phyloP scores from a whole-genome alignment of 257 asterid genomes.

The Misopates orontium region DNA sequence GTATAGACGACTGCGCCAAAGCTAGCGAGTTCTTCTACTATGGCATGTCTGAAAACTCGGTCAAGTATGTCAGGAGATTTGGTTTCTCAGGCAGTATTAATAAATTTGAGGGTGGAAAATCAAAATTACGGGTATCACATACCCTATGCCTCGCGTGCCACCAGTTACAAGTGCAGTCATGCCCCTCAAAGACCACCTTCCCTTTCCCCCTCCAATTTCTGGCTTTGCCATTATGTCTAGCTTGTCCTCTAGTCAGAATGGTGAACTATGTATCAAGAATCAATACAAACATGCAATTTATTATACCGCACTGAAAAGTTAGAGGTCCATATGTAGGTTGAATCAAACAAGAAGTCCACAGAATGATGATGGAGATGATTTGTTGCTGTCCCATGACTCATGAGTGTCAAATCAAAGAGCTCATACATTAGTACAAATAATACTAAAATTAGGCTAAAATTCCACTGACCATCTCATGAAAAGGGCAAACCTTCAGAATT shows the following conservation, averaged over 20 bases:
- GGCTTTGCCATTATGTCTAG: not conserved
- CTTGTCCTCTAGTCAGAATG: no score
- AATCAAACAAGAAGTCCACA: not conserved
- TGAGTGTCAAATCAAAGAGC: no score
- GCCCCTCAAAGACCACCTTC: conserved; percentile 36
- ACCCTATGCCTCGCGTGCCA: conserved; percentile 53
- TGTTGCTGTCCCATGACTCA: not conserved
- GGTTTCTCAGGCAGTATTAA: no score
- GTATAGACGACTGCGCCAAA: conserved; percentile 58
- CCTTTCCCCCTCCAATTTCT: not conserved
- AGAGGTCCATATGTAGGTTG: not conserved
- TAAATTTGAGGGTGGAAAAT: no score
- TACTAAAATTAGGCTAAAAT: no score
- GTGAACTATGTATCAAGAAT: not conserved
- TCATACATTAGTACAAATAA: no score
- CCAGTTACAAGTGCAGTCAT: conserved; percentile 43
- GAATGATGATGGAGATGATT: not conserved
- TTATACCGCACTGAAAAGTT: not conserved
- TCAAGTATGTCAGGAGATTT: no score
- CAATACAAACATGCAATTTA: not conserved
- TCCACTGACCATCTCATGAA: no score
- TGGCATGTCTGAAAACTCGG: conserved; percentile 36
- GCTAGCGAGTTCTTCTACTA: conserved; percentile 59
- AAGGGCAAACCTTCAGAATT: no score
- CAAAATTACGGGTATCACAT: not conserved